Conservation (phyloP, 192 early-diverging fungal genomes). For the Gamsiella multidivaricata region DNA sequence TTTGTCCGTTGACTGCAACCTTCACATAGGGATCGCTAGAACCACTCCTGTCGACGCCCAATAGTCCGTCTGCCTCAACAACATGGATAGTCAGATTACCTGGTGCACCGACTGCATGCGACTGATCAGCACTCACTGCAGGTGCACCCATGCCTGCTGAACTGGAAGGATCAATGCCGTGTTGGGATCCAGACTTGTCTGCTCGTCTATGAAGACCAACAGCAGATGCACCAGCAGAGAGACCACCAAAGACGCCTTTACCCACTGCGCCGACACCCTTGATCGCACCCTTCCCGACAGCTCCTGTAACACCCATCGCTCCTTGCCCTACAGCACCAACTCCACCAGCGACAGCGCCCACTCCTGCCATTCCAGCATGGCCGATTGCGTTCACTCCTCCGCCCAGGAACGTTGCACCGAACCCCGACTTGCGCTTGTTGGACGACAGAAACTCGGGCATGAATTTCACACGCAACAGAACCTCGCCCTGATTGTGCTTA, state of each 20-base stretch:
- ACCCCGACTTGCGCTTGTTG: conserved; percentile 34
- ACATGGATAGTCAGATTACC: conserved; percentile 55
- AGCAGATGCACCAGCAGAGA: conserved; percentile 33
- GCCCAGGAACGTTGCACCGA: conserved; percentile 69
- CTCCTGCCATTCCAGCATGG: conserved; percentile 41
- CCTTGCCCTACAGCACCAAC: conserved; percentile 44
- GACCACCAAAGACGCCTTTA: conserved; percentile 47
- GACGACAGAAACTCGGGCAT: conserved; percentile 55
- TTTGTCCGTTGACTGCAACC: conserved; percentile 67
- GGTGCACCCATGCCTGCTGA: no score
- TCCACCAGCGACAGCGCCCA: conserved; percentile 24
- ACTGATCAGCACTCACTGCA: no score
- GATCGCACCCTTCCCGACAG: conserved; percentile 37
- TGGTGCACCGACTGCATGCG: conserved; percentile 33
- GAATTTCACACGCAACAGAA: conserved; percentile 70
- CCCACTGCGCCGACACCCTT: conserved; percentile 50
- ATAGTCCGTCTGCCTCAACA: conserved; percentile 60
- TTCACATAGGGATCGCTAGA: conserved; percentile 80
- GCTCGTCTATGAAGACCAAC: conserved; percentile 37
- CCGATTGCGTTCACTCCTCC: conserved; percentile 63
- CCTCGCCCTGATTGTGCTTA: conserved; percentile 44
- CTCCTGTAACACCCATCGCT: conserved; percentile 14
- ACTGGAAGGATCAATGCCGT: no score
- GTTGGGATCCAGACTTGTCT: no score
- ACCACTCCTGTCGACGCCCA: conserved; percentile 59